Evolutionary conservation across 192 early-diverging fungal species (phyloP).

Genomic region (Entomortierella parvispora): DNA sequence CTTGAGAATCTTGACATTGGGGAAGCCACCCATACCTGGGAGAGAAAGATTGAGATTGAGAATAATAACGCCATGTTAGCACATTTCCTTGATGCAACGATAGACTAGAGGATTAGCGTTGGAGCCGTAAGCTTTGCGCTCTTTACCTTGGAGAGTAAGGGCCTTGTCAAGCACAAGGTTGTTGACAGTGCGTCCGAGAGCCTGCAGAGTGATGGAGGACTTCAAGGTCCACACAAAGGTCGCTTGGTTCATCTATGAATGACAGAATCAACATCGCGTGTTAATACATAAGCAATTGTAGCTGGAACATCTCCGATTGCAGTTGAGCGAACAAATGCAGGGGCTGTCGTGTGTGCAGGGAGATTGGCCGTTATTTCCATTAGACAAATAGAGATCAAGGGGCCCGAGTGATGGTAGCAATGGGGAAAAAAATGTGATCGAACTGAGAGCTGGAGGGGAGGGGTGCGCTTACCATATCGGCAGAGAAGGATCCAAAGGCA

Average conservation of each 20-base stretch:
- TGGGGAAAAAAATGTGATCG: background rate
- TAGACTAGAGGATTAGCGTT: background rate
- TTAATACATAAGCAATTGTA: background rate
- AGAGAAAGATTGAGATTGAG: background rate
- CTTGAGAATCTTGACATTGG: slow-evolving; percentile 44
- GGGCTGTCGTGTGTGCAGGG: too few species aligned
- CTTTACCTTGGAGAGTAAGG: slow-evolving; percentile 36
- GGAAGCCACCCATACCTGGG: slow-evolving; percentile 58
- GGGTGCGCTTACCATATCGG: slow-evolving; percentile 55
- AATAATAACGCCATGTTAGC: background rate
- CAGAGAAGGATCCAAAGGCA: slow-evolving; percentile 49
- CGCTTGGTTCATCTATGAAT: slow-evolving; percentile 15
- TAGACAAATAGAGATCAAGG: background rate
- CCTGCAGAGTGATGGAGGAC: slow-evolving; percentile 41
- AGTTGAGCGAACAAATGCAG: too few species aligned
- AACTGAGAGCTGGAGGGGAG: background rate
- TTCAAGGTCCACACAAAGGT: slow-evolving; percentile 47
- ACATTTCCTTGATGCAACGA: background rate
- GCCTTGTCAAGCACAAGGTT: slow-evolving; percentile 44
- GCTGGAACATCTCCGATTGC: too few species aligned
- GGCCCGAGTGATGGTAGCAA: background rate
- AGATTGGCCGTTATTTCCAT: background rate
- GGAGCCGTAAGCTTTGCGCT: background rate
- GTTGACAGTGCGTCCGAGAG: slow-evolving; percentile 43
- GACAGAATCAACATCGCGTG: background rate